Percentiles rank a stretch among this genome's conserved stretches.
These are phyloP conservation scores for Hypoxylon sp. DNA, from an alignment of 2,329 filamentous ascomycete species.

Conservation along the genomic window DNA sequence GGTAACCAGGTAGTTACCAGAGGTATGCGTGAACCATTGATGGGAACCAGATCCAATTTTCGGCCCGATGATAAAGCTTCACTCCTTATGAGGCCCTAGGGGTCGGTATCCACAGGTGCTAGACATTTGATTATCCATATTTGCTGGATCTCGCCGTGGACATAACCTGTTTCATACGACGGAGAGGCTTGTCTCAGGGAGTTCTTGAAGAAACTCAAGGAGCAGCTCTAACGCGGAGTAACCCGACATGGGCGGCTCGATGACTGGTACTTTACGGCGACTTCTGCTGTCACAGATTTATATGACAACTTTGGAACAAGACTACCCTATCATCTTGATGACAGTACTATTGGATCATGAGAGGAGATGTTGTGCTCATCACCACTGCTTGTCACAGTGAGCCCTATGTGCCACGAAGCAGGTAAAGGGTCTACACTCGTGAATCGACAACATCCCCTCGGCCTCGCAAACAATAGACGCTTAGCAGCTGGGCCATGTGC, in stretches of 20 bases:
- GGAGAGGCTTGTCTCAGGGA: neutral
- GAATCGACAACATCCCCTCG: neutral
- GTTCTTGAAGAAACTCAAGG: neutral
- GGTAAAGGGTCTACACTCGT: neutral
- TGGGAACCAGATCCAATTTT: slow-evolving; percentile 7
- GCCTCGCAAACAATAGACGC: slow-evolving; percentile 6
- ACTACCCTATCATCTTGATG: neutral
- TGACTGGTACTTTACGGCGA: neutral
- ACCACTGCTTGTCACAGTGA: slow-evolving; percentile 4
- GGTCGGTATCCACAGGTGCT: neutral
- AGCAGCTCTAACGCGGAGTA: slow-evolving; percentile 1
- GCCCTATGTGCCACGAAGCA: slow-evolving; percentile 2
- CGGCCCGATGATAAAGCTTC: neutral
- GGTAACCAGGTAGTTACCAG: slow-evolving; percentile 17
- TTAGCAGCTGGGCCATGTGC: neutral
- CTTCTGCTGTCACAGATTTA: neutral
- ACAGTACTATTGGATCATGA: neutral
- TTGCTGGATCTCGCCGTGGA: neutral
- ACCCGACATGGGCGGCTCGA: neutral
- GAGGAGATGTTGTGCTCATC: neutral
- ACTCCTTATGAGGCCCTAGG: neutral
- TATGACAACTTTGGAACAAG: neutral
- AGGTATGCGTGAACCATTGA: slow-evolving; percentile 18
- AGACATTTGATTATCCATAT: neutral
- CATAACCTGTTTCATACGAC: neutral